Evolutionary conservation across 2,329 filamentous ascomycete genomes (phyloP).

Genomic region (Calonectria naviculata): DNA sequence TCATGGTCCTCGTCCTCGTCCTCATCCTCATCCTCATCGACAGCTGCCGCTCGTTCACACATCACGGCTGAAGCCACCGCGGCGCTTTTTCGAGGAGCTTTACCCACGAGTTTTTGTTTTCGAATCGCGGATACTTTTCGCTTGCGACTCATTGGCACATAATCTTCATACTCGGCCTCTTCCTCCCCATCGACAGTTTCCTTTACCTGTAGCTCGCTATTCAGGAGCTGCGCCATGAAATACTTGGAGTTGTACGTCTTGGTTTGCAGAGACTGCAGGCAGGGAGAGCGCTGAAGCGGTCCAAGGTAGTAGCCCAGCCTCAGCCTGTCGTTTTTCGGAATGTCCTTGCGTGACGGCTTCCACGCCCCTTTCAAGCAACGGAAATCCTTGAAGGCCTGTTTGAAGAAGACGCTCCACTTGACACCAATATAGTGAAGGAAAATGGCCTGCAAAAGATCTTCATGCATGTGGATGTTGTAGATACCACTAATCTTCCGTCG

Average conservation of each 20-base stretch:
- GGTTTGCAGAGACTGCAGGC: conserved; percentile 45
- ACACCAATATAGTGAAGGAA: conserved; percentile 63
- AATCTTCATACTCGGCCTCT: conserved; percentile 48
- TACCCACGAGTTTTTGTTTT: conserved; percentile 4
- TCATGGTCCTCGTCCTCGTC: conserved; percentile 24
- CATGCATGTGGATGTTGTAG: conserved; percentile 63
- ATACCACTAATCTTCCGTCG: conserved; percentile 60
- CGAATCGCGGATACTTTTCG: neutral
- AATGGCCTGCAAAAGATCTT: conserved; percentile 62
- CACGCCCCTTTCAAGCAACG: conserved; percentile 48
- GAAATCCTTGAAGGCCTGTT: conserved; percentile 45
- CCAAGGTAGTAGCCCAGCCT: conserved; percentile 52
- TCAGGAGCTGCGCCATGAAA: conserved; percentile 58
- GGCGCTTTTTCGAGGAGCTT: conserved; percentile 7
- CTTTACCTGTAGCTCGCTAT: conserved; percentile 38
- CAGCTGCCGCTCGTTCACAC: too few species aligned
- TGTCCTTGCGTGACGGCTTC: conserved; percentile 43
- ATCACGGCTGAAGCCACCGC: too few species aligned
- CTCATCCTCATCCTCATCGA: conserved; percentile 4
- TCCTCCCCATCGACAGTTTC: conserved; percentile 49
- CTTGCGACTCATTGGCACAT: conserved; percentile 3
- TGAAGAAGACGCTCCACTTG: conserved; percentile 58
- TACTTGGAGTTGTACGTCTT: conserved; percentile 51
- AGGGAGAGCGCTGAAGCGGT: neutral
- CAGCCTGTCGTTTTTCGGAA: conserved; percentile 44